phyloP scores from a whole-genome alignment of 805 yeast species.

The Saturnispora besseyi region DNA sequence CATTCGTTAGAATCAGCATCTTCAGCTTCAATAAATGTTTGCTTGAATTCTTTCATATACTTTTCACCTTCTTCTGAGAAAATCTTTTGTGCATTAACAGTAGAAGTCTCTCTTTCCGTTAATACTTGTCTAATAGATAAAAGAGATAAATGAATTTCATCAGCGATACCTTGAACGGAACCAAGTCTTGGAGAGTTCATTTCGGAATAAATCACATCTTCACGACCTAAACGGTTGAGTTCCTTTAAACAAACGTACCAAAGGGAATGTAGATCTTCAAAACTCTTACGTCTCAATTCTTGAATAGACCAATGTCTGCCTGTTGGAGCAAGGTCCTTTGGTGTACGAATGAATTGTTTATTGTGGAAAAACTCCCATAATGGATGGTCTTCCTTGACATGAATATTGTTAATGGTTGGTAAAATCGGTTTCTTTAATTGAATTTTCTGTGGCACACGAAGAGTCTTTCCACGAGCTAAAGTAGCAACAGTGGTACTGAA shows the following conservation, averaged over 20 bases:
- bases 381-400: conserved; percentile 79
- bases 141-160: conserved; percentile 52
- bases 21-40: conserved; percentile 47
- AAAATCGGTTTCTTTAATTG: conserved; percentile 72
- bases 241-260: conserved; percentile 88
- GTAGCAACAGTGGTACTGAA: conserved; percentile 30
- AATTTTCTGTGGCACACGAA: conserved; percentile 38
- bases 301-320: conserved; percentile 82
- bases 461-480: conserved; percentile 26
- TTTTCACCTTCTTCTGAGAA: conserved; percentile 35
- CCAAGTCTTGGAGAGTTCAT: conserved; percentile 22
- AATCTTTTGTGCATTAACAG: conserved; percentile 45
- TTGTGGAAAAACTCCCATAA: conserved; percentile 85
- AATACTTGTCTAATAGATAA: conserved; percentile 78
- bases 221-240: conserved; percentile 70
- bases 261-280: conserved; percentile 81
- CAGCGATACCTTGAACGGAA: conserved; percentile 23
- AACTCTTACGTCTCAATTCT: conserved; percentile 83
- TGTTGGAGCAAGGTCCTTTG: conserved; percentile 41
- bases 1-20: conserved; percentile 46
- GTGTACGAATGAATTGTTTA: conserved; percentile 49
- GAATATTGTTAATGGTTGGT: conserved; percentile 68
- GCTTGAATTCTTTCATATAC: conserved; percentile 49
- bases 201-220: conserved; percentile 48
- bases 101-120: conserved; percentile 73